phyloP scores from a whole-genome alignment of 2,329 filamentous ascomycete genomes.

The Fusarium ramigenum region DNA sequence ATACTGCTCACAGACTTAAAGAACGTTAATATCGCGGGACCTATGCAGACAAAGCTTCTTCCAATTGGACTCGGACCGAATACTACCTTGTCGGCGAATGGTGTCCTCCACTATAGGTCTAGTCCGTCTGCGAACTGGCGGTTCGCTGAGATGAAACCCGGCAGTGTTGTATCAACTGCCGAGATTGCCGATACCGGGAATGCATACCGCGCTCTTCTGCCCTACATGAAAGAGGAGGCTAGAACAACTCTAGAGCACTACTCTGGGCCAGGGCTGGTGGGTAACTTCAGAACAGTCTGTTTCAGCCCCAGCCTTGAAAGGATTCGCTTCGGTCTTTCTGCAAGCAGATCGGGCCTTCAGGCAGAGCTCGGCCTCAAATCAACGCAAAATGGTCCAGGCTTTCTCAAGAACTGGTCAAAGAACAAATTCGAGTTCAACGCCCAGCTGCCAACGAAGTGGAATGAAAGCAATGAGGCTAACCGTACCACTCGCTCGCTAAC shows the following conservation, averaged over 20 bases:
- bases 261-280: background rate
- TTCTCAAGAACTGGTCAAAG: background rate
- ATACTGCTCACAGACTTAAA: background rate
- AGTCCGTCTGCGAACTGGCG: background rate
- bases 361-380: background rate
- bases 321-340: background rate
- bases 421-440: accelerated
- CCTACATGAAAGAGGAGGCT: background rate
- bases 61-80: background rate
- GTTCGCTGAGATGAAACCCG: background rate
- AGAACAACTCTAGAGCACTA: background rate
- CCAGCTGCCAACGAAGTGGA: background rate
- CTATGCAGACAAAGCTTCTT: background rate
- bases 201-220: background rate
- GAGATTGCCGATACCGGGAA: background rate
- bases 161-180: background rate
- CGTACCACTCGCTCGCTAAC: background rate
- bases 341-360: background rate
- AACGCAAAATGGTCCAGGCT: background rate
- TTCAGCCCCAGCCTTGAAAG: background rate
- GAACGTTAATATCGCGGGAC: background rate
- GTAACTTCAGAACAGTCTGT: background rate
- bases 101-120: background rate
- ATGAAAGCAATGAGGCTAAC: background rate
- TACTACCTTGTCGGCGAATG: background rate